Evolutionary conservation across 805 yeast species (phyloP).

Genomic region (Wickerhamomyces hampshirensis): DNA sequence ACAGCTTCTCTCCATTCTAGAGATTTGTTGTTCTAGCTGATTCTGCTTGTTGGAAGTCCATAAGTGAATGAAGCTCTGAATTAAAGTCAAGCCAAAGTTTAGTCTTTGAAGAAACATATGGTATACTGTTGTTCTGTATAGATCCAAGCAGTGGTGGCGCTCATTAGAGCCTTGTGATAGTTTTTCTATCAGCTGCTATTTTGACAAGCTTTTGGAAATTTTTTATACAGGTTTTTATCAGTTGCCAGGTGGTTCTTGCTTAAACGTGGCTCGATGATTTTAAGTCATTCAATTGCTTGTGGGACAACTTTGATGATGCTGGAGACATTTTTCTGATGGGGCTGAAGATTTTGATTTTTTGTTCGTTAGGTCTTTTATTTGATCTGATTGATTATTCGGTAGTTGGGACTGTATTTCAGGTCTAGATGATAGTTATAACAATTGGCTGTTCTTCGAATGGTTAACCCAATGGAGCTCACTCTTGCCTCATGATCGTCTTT

Average conservation of each 20-base stretch:
- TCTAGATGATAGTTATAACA: slow-evolving; percentile 76
- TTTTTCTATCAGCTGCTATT: background rate
- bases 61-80: too few species aligned
- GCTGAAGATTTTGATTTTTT: background rate
- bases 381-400: slow-evolving; percentile 44
- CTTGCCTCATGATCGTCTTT: slow-evolving; percentile 48
- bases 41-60: too few species aligned
- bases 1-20: slow-evolving; percentile 4
- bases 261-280: too few species aligned
- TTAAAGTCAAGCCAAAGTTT: too few species aligned
- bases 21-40: slow-evolving; percentile 3
- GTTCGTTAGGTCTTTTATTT: background rate
- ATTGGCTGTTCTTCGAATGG: slow-evolving; percentile 33
- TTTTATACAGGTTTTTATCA: too few species aligned
- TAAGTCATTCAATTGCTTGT: too few species aligned
- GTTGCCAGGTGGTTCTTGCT: too few species aligned
- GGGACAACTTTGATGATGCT: too few species aligned
- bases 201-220: too few species aligned
- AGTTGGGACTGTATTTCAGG: slow-evolving; percentile 40
- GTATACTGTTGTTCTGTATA: background rate
- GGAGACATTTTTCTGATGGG: too few species aligned
- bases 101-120: too few species aligned
- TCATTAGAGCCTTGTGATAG: background rate
- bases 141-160: background rate
- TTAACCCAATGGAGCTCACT: slow-evolving; percentile 88